Conservation (phyloP, 1,139 yeast genomes). For the Nadsonia commutata region DNA sequence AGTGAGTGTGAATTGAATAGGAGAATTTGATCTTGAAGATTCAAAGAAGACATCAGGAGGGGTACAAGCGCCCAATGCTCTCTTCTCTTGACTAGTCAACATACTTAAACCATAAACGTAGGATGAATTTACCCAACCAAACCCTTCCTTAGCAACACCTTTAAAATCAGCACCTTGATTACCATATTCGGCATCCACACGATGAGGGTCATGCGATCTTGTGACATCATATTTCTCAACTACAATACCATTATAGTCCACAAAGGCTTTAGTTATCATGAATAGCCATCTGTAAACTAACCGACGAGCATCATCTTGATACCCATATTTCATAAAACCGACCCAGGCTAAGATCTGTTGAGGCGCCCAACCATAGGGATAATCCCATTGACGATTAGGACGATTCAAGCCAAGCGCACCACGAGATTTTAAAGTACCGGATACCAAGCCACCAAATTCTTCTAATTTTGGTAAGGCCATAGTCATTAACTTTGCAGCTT, state of each 20-base stretch:
- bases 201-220: constrained; percentile 69
- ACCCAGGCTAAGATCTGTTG: constrained; percentile 93
- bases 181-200: constrained; percentile 93
- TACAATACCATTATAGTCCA: constrained; percentile 87
- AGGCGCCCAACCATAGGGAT: constrained; percentile 98
- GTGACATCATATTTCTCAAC: constrained; percentile 94
- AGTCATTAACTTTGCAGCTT: constrained; percentile 50
- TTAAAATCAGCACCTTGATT: constrained; percentile 88
- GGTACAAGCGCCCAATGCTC: constrained; percentile 73
- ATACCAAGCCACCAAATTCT: constrained; percentile 75
- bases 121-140: constrained; percentile 92
- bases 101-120: constrained; percentile 61
- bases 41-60: constrained; percentile 58
- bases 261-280: constrained; percentile 84
- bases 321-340: constrained; percentile 68
- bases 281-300: constrained; percentile 77
- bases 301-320: constrained; percentile 47
- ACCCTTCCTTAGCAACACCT: constrained; percentile 90
- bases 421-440: constrained; percentile 67
- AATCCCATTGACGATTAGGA: constrained; percentile 95
- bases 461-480: constrained; percentile 61
- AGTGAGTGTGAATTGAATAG: neutral
- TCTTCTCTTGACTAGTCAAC: constrained; percentile 50
- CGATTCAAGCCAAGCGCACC: constrained; percentile 56
- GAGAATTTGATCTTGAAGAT: neutral